phyloP scores from a whole-genome alignment of 2,329 filamentous ascomycete species.

The Fusarium keratoplasticum region DNA sequence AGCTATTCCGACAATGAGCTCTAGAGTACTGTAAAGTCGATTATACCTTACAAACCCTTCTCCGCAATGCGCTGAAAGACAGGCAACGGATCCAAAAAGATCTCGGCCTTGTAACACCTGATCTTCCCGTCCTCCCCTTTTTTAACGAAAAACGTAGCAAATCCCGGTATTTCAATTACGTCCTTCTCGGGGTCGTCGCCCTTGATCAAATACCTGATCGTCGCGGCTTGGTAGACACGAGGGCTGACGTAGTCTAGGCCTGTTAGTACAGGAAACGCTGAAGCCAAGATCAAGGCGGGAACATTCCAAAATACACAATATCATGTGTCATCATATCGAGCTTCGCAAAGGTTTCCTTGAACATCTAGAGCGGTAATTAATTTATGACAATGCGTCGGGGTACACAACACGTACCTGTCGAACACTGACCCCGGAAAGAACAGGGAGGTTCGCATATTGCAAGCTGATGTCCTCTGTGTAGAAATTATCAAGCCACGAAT shows the following conservation, averaged over 20 bases:
- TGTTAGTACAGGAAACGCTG: neutral
- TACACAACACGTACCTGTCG: neutral
- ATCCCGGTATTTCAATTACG: neutral
- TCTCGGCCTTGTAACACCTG: conserved; percentile 3
- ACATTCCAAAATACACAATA: neutral
- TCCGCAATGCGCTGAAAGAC: conserved; percentile 5
- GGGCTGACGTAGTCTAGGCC: neutral
- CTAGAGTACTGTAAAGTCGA: neutral
- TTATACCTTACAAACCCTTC: neutral
- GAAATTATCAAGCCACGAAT: conserved; percentile 7
- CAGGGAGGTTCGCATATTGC: neutral
- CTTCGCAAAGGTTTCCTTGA: conserved; percentile 4
- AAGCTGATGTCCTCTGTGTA: conserved; percentile 1
- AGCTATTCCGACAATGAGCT: too few relatives aligned
- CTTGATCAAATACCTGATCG: conserved; percentile 8
- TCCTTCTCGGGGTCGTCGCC: conserved; percentile 8
- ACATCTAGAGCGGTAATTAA: neutral
- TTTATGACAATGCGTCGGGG: too few relatives aligned
- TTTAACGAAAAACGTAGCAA: neutral
- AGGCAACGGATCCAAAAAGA: neutral
- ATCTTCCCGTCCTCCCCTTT: neutral
- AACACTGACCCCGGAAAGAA: neutral
- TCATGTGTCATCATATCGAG: conserved; percentile 11
- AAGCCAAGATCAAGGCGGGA: accelerated
- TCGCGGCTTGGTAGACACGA: conserved; percentile 10